phyloP scores from a whole-genome alignment of 148 eudicot genomes.

The Nyssa sinensis region DNA sequence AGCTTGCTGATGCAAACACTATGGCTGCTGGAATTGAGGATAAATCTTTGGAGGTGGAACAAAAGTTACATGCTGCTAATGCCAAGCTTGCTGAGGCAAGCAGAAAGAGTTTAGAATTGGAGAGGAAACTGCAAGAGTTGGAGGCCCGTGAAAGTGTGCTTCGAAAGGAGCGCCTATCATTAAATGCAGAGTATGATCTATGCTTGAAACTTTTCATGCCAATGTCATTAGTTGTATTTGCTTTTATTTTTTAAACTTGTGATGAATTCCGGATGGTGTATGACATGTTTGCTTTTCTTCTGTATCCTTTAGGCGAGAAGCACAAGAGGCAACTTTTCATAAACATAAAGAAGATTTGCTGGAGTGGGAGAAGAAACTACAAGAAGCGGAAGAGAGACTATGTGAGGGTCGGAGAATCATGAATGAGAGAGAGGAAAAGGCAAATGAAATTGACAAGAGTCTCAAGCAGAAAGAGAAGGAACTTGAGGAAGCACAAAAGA shows the following conservation, averaged over 20 bases:
- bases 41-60: constrained; percentile 59
- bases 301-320: constrained; percentile 50
- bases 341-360: constrained; percentile 70
- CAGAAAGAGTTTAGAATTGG: constrained; percentile 62
- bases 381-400: constrained; percentile 74
- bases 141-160: constrained; percentile 75
- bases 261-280: neutral
- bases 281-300: constrained; percentile 15
- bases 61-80: constrained; percentile 54
- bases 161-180: constrained; percentile 50
- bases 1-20: constrained; percentile 49
- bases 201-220: neutral
- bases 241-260: constrained; percentile 4
- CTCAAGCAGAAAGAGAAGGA: constrained; percentile 55
- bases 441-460: constrained; percentile 47
- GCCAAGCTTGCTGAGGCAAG: constrained; percentile 69
- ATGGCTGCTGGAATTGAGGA: constrained; percentile 53
- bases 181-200: constrained; percentile 64
- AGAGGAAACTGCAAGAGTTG: constrained; percentile 73
- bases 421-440: constrained; percentile 64
- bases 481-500: constrained; percentile 54
- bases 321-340: constrained; percentile 48
- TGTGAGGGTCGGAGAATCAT: constrained; percentile 57
- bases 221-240: neutral
- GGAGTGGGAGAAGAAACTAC: constrained; percentile 81